Evolutionary conservation across 176 grass and related monocot genomes (phyloP), one percentile per base, ranked within the genome.

Genomic region (Musa acuminata): DNA sequence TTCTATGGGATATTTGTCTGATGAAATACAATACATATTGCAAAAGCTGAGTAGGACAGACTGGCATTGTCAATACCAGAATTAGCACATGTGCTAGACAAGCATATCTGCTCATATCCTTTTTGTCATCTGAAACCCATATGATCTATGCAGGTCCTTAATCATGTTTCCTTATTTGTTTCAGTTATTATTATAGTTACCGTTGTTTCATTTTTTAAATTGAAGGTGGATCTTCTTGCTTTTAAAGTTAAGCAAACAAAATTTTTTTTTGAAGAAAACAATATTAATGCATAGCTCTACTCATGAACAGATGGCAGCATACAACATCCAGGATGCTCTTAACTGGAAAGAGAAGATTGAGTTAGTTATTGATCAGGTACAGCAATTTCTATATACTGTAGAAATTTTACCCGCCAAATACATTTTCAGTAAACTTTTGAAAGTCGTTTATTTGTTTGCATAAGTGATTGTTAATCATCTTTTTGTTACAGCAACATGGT

Each of bases 331-430:
- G 72, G 95, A 98, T 55, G 67, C 76, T 75, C 74, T 93, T 69
- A 59, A 64, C 27, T 98, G 95, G 95, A 98, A 93, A 83, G 87
- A 90, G 66, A 93, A 91, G 73, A 78, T 98, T 68, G 87, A 98
- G 78, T 73, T 85, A 52, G 84, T 93, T 62, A 98, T 98, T 74
- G 88, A 93, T 98, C 95, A 91, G 95, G 90, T 85, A 60, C 69
- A 63, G 13, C 8, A 66, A 70, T 43, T 59, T 24, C 29, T 9
- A 72, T 23, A 8, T 59, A 48, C 54, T 52, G 11, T 48, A 25
- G n/a, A 23, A 24, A 50, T 26, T 79, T 71, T 17, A 62, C 73
- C 23, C 6, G 23, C 14, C 53, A 17, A 1, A 58, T 68, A n/a
- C 9, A 62, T 12, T 3, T 17, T 52, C 11, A 25, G n/a, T 72